Base-by-base conservation (phyloP, 176 grass and related monocot genomes). In the Canna indica region DNA sequence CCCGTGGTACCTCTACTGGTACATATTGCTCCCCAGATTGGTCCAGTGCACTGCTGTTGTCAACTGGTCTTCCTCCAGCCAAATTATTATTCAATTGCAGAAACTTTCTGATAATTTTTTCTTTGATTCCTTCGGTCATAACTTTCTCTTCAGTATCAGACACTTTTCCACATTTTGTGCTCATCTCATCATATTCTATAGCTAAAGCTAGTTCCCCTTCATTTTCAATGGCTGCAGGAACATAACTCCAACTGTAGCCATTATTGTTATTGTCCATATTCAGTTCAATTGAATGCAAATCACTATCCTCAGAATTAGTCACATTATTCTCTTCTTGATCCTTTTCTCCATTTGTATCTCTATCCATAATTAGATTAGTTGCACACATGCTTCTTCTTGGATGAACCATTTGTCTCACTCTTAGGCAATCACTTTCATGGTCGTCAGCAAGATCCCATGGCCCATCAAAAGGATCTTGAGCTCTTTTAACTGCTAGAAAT, bases 201-300 rank as follows among this genome's bases (percentile, higher is more conserved):
- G 24, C n/a, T 38, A 28, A 24, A 67, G 22, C 20, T 29, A 48
- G 24, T 53, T 67, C 36, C 16, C 13, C 24, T 34, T 67, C 46
- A 31, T 54, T n/a, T 7, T 46, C 72, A 57, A 38, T 81, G 26
- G 75, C 80, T 7, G 75, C 52, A n/a, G 69, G 31, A 10, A 24
- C 72, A 80, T 78, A 76, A 29, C 73, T 85, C 88, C 88, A 82
- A 57, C 76, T 57, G 63, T 78, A 80, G 36, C 80, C 74, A 28
- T 77, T 91, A 56, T 54, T 83, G 50, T 71, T 79, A 34, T 73
- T 72, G 38, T 87, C 81, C 88, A 92, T 76, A 68, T 97, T 91
- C 20, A 97, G 88, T 69, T 97, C 88, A 61, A 97, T 87, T 0
- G 80, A 87, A 32, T 92, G 93, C 80, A 90, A 83, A 77, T 92